Conservation (phyloP, 2,329 filamentous ascomycete species). For the Exophiala sp. region DNA sequence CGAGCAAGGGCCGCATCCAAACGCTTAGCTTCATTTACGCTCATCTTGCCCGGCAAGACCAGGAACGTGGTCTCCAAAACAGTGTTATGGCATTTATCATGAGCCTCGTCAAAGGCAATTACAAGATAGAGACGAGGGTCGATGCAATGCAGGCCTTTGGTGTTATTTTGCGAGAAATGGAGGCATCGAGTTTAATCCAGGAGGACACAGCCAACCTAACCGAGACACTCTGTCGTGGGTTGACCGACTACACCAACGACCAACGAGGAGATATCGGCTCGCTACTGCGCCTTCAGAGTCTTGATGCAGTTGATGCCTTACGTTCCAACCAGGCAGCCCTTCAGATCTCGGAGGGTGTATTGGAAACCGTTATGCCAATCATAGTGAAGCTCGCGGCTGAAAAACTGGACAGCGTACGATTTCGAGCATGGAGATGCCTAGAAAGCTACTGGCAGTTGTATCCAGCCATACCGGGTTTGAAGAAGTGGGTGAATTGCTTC, state of each 20-base stretch:
- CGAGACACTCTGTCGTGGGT: slow-evolving; percentile 34
- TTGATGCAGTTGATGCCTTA: slow-evolving; percentile 54
- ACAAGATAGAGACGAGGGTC: slow-evolving; percentile 26
- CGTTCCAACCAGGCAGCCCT: slow-evolving; percentile 25
- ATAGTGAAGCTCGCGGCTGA: slow-evolving; percentile 70
- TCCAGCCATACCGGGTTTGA: slow-evolving; percentile 1
- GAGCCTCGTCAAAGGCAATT: slow-evolving; percentile 18
- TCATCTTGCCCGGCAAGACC: slow-evolving; percentile 23
- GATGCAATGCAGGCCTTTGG: slow-evolving; percentile 24
- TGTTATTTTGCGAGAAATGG: slow-evolving; percentile 8
- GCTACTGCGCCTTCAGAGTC: slow-evolving; percentile 71
- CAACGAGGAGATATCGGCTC: slow-evolving; percentile 87
- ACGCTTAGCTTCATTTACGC: slow-evolving; percentile 39
- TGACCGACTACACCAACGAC: slow-evolving; percentile 89
- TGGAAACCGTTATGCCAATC: slow-evolving; percentile 29
- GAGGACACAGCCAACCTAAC: slow-evolving; percentile 6
- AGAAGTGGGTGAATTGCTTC: not conserved
- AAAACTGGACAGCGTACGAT: slow-evolving; percentile 80
- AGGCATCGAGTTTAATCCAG: not conserved
- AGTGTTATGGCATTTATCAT: slow-evolving; percentile 15
- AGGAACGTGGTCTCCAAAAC: not conserved
- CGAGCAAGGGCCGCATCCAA: slow-evolving; percentile 41
- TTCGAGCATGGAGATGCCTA: slow-evolving; percentile 44
- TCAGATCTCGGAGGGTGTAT: not conserved
- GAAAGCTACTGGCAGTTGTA: slow-evolving; percentile 35